Percentiles rank a stretch among this genome's conserved stretches.
phyloP scores from a whole-genome alignment of 2,329 filamentous ascomycete species.

The Verruconis gallopava region DNA sequence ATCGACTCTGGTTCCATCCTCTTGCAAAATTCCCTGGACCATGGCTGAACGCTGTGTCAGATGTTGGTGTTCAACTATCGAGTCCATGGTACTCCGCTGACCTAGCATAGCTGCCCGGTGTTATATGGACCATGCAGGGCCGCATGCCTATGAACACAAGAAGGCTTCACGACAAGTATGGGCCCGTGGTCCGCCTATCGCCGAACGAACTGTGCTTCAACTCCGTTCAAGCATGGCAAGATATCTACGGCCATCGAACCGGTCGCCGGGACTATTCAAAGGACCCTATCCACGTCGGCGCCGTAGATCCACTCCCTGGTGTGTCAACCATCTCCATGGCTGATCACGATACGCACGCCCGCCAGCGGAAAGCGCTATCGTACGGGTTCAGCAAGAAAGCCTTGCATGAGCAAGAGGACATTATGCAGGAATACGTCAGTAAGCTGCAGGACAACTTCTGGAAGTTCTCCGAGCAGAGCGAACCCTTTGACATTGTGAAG shows the following conservation, averaged over 20 bases:
- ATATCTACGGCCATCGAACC: slow-evolving; percentile 17
- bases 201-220: slow-evolving; percentile 25
- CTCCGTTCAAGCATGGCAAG: slow-evolving; percentile 20
- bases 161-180: slow-evolving; percentile 9
- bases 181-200: slow-evolving; percentile 19
- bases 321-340: slow-evolving; percentile 11
- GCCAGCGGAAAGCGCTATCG: slow-evolving; percentile 13
- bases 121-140: slow-evolving; percentile 4
- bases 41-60: slow-evolving; percentile 5
- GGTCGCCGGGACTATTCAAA: slow-evolving; percentile 6
- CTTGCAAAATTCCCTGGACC: slow-evolving; percentile 10
- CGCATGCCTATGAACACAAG: slow-evolving; percentile 1
- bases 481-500: slow-evolving; percentile 9
- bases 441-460: slow-evolving; percentile 13
- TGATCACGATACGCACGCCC: slow-evolving; percentile 13
- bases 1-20: slow-evolving; percentile 9
- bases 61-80: not conserved
- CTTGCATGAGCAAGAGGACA: slow-evolving; percentile 18
- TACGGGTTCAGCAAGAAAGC: slow-evolving; percentile 16
- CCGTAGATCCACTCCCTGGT: slow-evolving; percentile 11
- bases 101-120: slow-evolving; percentile 1
- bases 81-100: not conserved
- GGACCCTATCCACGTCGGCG: slow-evolving; percentile 8
- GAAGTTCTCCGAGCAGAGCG: not conserved
- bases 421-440: slow-evolving; percentile 21